Percentiles rank a stretch among this genome's conserved stretches.
Conservation (phyloP, 2,329 filamentous ascomycete genomes). For the Parastagonospora avenae region DNA sequence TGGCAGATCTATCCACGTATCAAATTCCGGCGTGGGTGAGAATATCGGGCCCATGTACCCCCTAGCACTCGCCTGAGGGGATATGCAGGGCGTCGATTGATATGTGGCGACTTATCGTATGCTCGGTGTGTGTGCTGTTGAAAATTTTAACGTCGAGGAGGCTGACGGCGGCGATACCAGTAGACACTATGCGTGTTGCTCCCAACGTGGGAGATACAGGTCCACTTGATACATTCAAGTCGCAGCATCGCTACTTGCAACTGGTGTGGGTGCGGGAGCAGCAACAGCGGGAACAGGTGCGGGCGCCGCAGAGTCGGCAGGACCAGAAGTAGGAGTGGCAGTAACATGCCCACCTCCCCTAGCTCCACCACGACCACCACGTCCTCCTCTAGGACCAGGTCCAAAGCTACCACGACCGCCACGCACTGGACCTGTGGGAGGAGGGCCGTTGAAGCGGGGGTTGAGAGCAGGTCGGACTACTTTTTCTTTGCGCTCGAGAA, state of each 20-base stretch:
- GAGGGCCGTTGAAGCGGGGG: constrained; percentile 36
- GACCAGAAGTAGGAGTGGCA: constrained; percentile 9
- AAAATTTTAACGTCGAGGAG: too few relatives aligned
- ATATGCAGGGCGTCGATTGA: too few relatives aligned
- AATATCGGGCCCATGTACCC: too few relatives aligned
- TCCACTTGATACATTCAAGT: constrained; percentile 9
- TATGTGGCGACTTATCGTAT: too few relatives aligned
- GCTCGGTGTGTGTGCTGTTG: too few relatives aligned
- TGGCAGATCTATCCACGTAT: too few relatives aligned
- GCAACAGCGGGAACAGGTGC: constrained; percentile 10
- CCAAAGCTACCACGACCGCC: constrained; percentile 40
- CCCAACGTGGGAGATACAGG: too few relatives aligned
- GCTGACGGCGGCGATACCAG: too few relatives aligned
- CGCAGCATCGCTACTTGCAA: constrained; percentile 11
- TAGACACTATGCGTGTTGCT: too few relatives aligned
- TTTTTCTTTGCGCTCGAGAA: constrained; percentile 77
- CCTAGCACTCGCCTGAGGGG: too few relatives aligned
- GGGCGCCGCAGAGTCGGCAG: constrained; percentile 14
- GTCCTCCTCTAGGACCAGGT: constrained; percentile 28
- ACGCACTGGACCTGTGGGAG: constrained; percentile 34
- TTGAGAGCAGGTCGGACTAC: constrained; percentile 21
- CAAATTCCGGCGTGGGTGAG: too few relatives aligned
- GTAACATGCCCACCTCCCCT: constrained; percentile 34
- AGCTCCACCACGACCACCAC: constrained; percentile 40
- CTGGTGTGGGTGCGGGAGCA: constrained; percentile 9